phyloP scores from a whole-genome alignment of 83 land plant genomes.

The Diphasiastrum complanatum region DNA sequence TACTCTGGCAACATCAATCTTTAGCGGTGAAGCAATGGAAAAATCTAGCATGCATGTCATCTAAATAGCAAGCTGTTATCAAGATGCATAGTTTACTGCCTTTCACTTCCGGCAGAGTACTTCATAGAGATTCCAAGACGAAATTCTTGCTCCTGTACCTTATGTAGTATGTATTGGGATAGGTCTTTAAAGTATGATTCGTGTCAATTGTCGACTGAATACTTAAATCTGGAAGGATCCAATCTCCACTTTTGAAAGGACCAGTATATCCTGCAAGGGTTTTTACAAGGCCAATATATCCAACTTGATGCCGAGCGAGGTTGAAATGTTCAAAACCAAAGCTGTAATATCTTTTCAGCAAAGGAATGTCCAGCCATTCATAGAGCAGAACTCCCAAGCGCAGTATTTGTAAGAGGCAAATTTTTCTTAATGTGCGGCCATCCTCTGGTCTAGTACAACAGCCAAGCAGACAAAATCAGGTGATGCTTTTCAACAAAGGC shows the following conservation, averaged over 20 bases:
- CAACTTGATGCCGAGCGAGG: constrained; percentile 63
- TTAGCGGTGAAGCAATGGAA: not conserved
- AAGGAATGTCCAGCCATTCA: constrained; percentile 85
- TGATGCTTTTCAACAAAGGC: not conserved
- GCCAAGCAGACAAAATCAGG: not conserved
- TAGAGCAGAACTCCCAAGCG: constrained; percentile 65
- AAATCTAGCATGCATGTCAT: not conserved
- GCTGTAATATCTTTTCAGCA: constrained; percentile 70
- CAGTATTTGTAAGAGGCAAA: constrained; percentile 70
- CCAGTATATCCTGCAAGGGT: constrained; percentile 56
- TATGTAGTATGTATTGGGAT: constrained; percentile 79
- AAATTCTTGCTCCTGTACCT: constrained; percentile 18
- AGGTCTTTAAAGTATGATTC: constrained; percentile 54
- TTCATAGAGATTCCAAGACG: not conserved
- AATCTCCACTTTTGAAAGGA: constrained; percentile 81
- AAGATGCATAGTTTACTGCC: too few relatives aligned
- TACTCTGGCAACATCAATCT: too few relatives aligned
- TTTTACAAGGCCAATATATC: constrained; percentile 59
- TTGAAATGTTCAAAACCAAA: constrained; percentile 96
- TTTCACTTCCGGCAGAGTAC: not conserved
- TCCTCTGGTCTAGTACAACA: constrained; percentile 79
- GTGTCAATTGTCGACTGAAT: constrained; percentile 59
- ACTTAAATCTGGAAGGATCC: constrained; percentile 92
- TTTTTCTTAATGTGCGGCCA: constrained; percentile 57
- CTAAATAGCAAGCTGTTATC: not conserved